Evolutionary conservation across 2,329 filamentous ascomycete genomes (phyloP).

Genomic region (Daldinia sp.): DNA sequence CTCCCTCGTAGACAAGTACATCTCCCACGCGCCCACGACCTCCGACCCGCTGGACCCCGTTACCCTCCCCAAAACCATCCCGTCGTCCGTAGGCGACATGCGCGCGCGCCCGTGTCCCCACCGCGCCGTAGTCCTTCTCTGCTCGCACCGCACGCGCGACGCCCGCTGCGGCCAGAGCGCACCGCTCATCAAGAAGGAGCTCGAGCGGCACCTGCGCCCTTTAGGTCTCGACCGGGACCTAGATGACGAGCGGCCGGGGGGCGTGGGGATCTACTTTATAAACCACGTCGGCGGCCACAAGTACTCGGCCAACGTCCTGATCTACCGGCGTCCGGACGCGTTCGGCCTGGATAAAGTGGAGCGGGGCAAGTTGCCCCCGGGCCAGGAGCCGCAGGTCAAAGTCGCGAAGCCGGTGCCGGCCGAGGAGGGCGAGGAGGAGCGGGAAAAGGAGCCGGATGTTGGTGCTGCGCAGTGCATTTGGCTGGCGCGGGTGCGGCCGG

Average conservation of each 20-base stretch:
- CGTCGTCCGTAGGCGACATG: conserved; percentile 47
- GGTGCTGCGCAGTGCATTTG: conserved; percentile 90
- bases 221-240: conserved; percentile 88
- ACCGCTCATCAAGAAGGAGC: conserved; percentile 86
- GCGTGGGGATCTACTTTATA: conserved; percentile 96
- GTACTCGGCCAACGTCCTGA: conserved; percentile 92
- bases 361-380: conserved; percentile 52
- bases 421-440: conserved; percentile 15
- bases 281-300: conserved; percentile 97
- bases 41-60: conserved; percentile 68
- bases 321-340: conserved; percentile 78
- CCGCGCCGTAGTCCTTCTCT: conserved; percentile 88
- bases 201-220: conserved; percentile 88
- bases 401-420: conserved; percentile 47
- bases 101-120: conserved; percentile 79
- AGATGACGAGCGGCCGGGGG: conserved; percentile 88
- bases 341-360: conserved; percentile 65
- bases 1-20: conserved; percentile 75
- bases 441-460: conserved; percentile 43
- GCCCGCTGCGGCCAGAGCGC: conserved; percentile 95
- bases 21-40: conserved; percentile 80
- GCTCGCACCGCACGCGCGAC: conserved; percentile 93
- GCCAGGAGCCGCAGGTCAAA: conserved; percentile 55
- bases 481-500: conserved; percentile 84
- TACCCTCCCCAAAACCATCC: conserved; percentile 54